Evolutionary conservation across 2,329 filamentous ascomycete genomes (phyloP).

Genomic region (Pseudogymnoascus sp.): DNA sequence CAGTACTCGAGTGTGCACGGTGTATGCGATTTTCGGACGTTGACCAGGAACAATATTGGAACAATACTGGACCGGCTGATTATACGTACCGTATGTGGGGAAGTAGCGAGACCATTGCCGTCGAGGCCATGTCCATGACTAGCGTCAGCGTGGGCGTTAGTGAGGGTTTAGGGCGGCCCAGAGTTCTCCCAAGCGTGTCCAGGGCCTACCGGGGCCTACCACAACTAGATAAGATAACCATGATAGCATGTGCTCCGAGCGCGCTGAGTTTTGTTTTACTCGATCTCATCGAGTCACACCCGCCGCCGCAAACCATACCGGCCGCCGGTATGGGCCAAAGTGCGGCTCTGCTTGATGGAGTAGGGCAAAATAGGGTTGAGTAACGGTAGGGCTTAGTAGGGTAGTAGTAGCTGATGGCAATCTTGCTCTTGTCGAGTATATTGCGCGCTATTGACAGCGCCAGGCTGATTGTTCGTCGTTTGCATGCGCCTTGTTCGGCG

Average conservation of each 20-base stretch:
- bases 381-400: too few species aligned
- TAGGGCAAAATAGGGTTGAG: neutral
- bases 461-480: too few species aligned
- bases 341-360: neutral
- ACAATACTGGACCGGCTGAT: neutral
- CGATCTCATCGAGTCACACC: conserved; percentile 8
- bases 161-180: neutral
- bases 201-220: neutral
- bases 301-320: neutral
- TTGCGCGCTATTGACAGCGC: too few species aligned
- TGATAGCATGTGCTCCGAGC: conserved; percentile 3
- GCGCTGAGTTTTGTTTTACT: neutral
- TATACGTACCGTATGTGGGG: conserved; percentile 1
- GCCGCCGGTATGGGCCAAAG: neutral
- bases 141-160: neutral
- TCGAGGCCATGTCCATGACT: neutral
- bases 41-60: neutral
- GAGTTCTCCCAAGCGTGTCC: neutral
- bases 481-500: too few species aligned
- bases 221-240: neutral
- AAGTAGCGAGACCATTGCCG: neutral
- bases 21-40: neutral
- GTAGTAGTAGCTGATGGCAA: too few species aligned
- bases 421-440: too few species aligned
- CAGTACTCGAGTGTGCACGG: neutral